These are phyloP conservation scores for Tulasnella sp. DNA, from an alignment of 768 basidiomycete genomes.

Conservation along the genomic window DNA sequence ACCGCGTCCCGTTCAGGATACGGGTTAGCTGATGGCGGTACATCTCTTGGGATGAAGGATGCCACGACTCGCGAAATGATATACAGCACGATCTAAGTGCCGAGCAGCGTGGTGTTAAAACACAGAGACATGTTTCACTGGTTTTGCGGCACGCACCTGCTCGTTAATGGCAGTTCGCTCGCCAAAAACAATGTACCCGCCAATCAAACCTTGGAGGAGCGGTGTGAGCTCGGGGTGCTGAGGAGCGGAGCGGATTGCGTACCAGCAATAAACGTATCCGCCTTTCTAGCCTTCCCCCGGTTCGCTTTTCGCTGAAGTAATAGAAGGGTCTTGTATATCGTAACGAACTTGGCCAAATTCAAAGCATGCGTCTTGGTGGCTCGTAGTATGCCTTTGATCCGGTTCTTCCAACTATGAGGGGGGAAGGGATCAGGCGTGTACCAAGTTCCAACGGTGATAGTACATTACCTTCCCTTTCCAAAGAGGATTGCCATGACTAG, in stretches of 20 bases:
- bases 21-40: conserved; percentile 36
- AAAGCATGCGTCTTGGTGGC: conserved; percentile 88
- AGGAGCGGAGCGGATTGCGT: not conserved
- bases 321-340: conserved; percentile 83
- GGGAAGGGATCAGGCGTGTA: not conserved
- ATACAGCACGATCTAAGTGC: conserved; percentile 86
- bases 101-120: not conserved
- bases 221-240: not conserved
- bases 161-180: conserved; percentile 85
- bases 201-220: conserved; percentile 55
- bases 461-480: conserved; percentile 72
- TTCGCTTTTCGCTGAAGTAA: conserved; percentile 77
- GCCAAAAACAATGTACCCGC: conserved; percentile 87
- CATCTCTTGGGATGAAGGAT: conserved; percentile 81
- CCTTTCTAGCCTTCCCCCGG: conserved; percentile 71
- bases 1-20: conserved; percentile 37
- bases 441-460: not conserved
- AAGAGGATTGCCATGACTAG: conserved; percentile 94
- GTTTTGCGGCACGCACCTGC: conserved; percentile 50
- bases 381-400: conserved; percentile 62
- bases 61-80: conserved; percentile 89
- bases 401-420: conserved; percentile 60
- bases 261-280: conserved; percentile 86
- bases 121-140: not conserved
- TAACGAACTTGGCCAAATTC: conserved; percentile 91